These are phyloP conservation scores for Cytospora mali DNA, from an alignment of 2,329 filamentous ascomycete genomes.

Conservation along the genomic window DNA sequence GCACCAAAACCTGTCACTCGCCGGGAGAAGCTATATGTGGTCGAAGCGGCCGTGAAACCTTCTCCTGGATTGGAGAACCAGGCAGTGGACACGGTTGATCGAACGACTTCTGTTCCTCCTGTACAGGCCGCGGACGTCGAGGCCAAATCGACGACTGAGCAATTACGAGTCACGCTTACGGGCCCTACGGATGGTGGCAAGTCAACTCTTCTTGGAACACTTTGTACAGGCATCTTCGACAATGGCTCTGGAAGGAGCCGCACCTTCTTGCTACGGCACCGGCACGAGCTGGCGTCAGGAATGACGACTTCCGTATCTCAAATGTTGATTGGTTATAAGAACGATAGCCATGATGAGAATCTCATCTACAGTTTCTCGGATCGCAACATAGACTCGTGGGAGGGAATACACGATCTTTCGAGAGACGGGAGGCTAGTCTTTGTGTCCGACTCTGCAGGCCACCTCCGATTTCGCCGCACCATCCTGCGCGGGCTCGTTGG, in stretches of 20 bases:
- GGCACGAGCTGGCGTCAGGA: constrained; percentile 89
- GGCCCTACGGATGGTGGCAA: constrained; percentile 92
- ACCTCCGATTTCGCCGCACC: constrained; percentile 85
- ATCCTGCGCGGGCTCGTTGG: constrained; percentile 88
- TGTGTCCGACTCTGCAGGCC: constrained; percentile 88
- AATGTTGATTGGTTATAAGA: constrained; percentile 83
- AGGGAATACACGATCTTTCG: constrained; percentile 84
- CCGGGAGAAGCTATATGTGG: constrained; percentile 74
- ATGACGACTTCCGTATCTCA: constrained; percentile 94
- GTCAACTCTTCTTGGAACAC: constrained; percentile 83
- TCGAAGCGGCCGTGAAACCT: constrained; percentile 86
- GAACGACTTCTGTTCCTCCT: constrained; percentile 30
- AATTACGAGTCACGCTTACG: constrained; percentile 83
- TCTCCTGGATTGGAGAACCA: constrained; percentile 23
- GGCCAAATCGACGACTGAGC: constrained; percentile 59
- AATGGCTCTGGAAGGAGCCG: constrained; percentile 91
- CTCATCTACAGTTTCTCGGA: constrained; percentile 80
- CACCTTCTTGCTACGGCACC: constrained; percentile 84
- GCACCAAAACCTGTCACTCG: constrained; percentile 32
- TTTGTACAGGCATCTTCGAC: constrained; percentile 86
- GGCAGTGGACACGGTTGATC: constrained; percentile 24
- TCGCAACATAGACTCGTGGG: constrained; percentile 88
- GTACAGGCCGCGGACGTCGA: constrained; percentile 18
- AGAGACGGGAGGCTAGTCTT: constrained; percentile 78
- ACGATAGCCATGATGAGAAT: constrained; percentile 35